Base-by-base conservation (phyloP, 148 eudicot species). In the Vaccinium macrocarpon region DNA sequence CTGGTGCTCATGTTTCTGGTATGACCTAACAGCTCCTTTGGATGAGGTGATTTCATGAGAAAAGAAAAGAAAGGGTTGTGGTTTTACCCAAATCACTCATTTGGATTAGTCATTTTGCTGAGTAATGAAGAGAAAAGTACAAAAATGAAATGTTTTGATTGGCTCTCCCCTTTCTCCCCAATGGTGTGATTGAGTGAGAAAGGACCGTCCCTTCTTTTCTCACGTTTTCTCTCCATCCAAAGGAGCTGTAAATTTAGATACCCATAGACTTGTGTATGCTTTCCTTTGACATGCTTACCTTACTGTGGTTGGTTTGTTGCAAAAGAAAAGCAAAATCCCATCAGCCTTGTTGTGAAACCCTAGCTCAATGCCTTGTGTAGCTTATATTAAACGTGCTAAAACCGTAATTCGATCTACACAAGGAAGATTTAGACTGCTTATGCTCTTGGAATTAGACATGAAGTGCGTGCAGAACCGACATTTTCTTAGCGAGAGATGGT, bases 1-100 rank as follows among this genome's bases (percentile, higher is more conserved):
- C 9, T 82, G 50, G 84, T 73, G 55, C 73, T 76, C 16, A 82
- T 82, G 79, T 38, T 82, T 73, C 79, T 82, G 84, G 84, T 82
- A 82, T 53, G 79, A 53, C 53, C 79, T 66, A 7, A 32, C 35
- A 32, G 35, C 35, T 32, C 3, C 2, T 32, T 2, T 32, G 35
- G 35, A 32, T 32, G 35, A 32, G 35, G 2, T 32, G 35, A 32
- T 32, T 32, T 32, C 2, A 32, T 32, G 35, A 32, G 35, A 32
- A 32, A 32, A 32, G 35, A 32, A 32, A 32, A 32, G 35, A 32
- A 32, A 32, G 35, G 35, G 35, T 32, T 32, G 35, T 32, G 35
- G 35, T 32, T 32, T 32, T 32, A 32, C 35, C 35, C 2, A 32
- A 32, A 32, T 32, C 35, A 2, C 35, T 32, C 35, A 32, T 32